Base-by-base conservation (phyloP, 2,329 filamentous ascomycete species). In the Ophiobolus disseminans region DNA sequence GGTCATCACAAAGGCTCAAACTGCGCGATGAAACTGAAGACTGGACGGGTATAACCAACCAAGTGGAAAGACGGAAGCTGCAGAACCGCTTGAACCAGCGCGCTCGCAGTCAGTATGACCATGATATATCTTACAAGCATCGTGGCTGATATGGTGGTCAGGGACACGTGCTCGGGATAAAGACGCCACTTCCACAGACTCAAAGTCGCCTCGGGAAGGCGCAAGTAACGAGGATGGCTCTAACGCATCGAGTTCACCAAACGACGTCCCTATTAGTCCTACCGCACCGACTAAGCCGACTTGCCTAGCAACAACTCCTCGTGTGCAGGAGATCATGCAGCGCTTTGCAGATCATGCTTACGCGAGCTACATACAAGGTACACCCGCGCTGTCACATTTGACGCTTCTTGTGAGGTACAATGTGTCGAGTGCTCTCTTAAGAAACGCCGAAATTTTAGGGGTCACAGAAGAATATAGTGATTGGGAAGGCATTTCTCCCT, bases 71-170 rank as follows among this genome's bases (percentile, higher is more conserved):
- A 14, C 53, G 54, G 28, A 61, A 53, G 31, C 19, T 63, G 26
- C 56, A 62, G 31, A 63, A 63, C 35, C 46, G 60, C 11, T 26
- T 62, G 17, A 63, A 62, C 31, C 54, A 63, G 16, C 45, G 59
- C 42, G 45, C 51, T 17, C 47, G 49, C 20, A 53, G 51, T 53
- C 14, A 43, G 48, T 57, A 17, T 19, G 5, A 2, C 11, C 9
- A 25, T 26, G 11, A 4, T 38, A 4, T 16, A 8, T 11, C 6
- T 13, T 7, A 13, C 7, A 11, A 2, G 5, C 19, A 4, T 22
- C 7, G 10, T 22, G 35, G n/a, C 25, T 28, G 5, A 38, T n/a
- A 34, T 28, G 9, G 16, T 16, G 17, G n/a, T n/a, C n/a, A 28
- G 25, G 25, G 5, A 28, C n/a, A 2, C 25, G 25, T 10, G 25